Conservation (phyloP, 495 filamentous ascomycete genomes). For the Cladorrhinum samala region DNA sequence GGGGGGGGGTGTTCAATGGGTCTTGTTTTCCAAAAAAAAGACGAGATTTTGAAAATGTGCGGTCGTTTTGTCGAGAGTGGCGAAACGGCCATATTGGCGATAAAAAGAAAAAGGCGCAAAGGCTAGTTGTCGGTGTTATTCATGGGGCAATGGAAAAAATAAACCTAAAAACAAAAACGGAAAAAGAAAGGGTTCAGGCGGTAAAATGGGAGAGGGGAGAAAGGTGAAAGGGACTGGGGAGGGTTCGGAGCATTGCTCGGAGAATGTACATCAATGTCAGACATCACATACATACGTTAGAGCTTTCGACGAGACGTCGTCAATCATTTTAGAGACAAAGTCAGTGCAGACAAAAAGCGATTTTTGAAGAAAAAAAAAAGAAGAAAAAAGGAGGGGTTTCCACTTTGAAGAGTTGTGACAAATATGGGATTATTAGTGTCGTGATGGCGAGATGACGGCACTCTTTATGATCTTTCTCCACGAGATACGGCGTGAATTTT, state of each 20-base stretch:
- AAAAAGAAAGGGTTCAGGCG: not conserved
- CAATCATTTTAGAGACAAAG: slow-evolving; percentile 1
- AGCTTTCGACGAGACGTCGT: slow-evolving; percentile 8
- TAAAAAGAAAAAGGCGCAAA: not conserved
- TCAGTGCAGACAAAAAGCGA: slow-evolving; percentile 3
- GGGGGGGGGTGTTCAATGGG: too few relatives aligned
- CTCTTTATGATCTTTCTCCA: slow-evolving; percentile 4
- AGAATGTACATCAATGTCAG: slow-evolving; percentile 26
- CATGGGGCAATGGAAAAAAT: not conserved
- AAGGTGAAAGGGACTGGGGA: not conserved
- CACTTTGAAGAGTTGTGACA: not conserved
- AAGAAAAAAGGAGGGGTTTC: too few relatives aligned
- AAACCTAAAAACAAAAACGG: not conserved
- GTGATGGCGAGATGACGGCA: not conserved
- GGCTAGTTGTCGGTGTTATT: not conserved
- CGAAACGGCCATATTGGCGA: not conserved
- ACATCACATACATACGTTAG: slow-evolving; percentile 21
- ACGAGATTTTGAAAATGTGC: too few relatives aligned
- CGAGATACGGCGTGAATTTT: slow-evolving; percentile 33
- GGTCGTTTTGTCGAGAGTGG: too few relatives aligned
- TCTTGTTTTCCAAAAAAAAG: too few relatives aligned
- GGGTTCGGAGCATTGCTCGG: slow-evolving; percentile 1
- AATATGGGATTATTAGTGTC: not conserved
- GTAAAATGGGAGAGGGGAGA: slow-evolving; percentile 1
- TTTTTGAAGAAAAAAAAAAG: slow-evolving; percentile 1